These are phyloP conservation scores for Phytophthora kernoviae DNA, from an alignment of 352 stramenopile genomes.

Conservation along the genomic window DNA sequence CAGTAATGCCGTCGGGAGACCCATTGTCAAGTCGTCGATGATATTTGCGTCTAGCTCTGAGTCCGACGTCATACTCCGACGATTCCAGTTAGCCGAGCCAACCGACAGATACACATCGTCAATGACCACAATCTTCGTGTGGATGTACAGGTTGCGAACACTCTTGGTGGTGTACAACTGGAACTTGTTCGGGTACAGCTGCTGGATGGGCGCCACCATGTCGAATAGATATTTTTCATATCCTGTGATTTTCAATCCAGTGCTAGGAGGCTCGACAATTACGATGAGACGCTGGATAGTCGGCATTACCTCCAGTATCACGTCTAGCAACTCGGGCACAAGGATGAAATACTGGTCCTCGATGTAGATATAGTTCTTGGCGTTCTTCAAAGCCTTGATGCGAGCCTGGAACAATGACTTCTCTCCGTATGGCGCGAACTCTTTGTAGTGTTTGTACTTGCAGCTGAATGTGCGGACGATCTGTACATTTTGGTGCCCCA, in stretches of 20 bases:
- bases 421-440: constrained; percentile 47
- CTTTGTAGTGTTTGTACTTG: constrained; percentile 34
- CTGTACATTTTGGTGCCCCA: not conserved
- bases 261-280: constrained; percentile 28
- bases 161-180: constrained; percentile 38
- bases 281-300: constrained; percentile 44
- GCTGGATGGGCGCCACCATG: constrained; percentile 37
- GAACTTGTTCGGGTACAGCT: constrained; percentile 46
- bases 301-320: constrained; percentile 40
- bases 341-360: constrained; percentile 61
- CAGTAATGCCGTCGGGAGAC: constrained; percentile 25
- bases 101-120: constrained; percentile 56
- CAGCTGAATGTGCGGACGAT: not conserved
- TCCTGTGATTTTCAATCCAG: constrained; percentile 15
- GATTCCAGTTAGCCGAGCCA: constrained; percentile 58
- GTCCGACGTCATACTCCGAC: constrained; percentile 58
- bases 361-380: constrained; percentile 63
- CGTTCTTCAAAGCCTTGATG: constrained; percentile 47
- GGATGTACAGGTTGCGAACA: constrained; percentile 40
- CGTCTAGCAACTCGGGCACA: constrained; percentile 38
- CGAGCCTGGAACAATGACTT: constrained; percentile 39
- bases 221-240: constrained; percentile 50
- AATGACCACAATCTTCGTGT: constrained; percentile 47
- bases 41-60: constrained; percentile 50
- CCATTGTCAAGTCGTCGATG: constrained; percentile 31